Base-by-base conservation (phyloP, 2,329 filamentous ascomycete species). In the Graphilbum fragrans region DNA sequence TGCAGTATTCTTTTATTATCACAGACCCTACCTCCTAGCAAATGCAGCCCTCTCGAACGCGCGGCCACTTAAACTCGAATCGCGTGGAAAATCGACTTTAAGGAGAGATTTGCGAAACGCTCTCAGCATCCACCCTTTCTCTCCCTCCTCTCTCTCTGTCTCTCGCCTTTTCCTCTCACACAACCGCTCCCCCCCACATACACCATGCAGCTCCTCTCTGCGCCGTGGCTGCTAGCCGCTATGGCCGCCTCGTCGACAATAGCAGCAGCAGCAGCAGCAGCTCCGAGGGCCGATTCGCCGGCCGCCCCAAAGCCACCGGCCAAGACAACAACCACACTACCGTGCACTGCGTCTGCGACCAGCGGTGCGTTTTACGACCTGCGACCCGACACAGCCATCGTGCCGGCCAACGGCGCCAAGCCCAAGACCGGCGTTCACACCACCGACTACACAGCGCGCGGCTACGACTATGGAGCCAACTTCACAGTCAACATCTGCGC, bases 401-500 rank as follows among this genome's bases (percentile, higher is more conserved):
- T 56, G 16, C 55, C 61, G 5, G 58, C 62, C 19, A 63, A 70
- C 36, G 65, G 60, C 6, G 54, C 55, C 23, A 70, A 69, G 50
- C 53, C 62, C 14, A 59, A 63, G 46, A 64, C 62, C 47, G 61
- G 62, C 14, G 58, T 56, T 22, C 59, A 61, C 11, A 59, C 61
- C 10, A 61, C 63, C 25, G 72, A 77, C 54, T 78, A 78, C 58
- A 69, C 76, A 48, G 77, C 81, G 8, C 73, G 72, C 45, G 85
- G 85, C 27, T 82, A 78, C 57, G 85, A 90, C 60, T 85, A 87
- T 51, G 77, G 74, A 47, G 75, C 77, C 48, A 90, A 90, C 63
- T 92, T 92, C 54, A 90, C 84, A 2, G 56, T 90, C 52, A 92
- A 92, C 61, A 80, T 92, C 51, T 92, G 85, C 63, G 78, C 71